phyloP scores from a whole-genome alignment of 108 stramenopile genomes.

The Cyclotella baltica region DNA sequence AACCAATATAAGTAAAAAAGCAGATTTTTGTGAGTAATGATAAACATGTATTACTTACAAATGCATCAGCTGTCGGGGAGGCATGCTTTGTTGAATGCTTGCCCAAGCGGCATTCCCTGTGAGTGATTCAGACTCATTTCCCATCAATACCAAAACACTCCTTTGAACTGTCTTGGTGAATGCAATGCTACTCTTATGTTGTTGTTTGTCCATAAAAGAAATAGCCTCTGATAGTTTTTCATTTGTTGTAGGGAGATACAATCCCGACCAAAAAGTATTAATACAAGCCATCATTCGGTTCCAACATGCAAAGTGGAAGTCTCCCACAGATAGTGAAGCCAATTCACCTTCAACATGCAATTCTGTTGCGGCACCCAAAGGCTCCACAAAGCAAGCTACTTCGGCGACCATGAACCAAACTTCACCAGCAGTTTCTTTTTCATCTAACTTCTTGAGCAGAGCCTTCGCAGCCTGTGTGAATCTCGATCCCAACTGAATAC shows the following conservation, averaged over 20 bases:
- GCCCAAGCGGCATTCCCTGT: not conserved
- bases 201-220: not conserved
- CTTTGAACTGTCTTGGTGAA: not conserved
- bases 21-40: not conserved
- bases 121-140: not conserved
- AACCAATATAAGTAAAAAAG: not conserved
- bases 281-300: not conserved
- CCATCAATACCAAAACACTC: not conserved
- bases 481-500: slow-evolving; percentile 5
- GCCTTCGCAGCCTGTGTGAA: slow-evolving; percentile 15
- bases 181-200: too few relatives aligned
- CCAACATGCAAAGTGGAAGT: not conserved
- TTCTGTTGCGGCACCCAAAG: slow-evolving; percentile 3
- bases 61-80: not conserved
- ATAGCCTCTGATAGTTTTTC: not conserved
- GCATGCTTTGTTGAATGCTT: not conserved
- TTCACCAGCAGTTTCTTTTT: not conserved
- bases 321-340: slow-evolving; percentile 3
- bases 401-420: not conserved
- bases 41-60: not conserved
- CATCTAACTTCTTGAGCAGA: slow-evolving; percentile 5
- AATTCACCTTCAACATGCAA: not conserved
- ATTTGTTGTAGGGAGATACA: not conserved
- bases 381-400: slow-evolving; percentile 1
- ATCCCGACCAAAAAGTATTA: slow-evolving; percentile 9